A percentile compares a stretch with the other conserved stretches of the same genome.
phyloP scores from a whole-genome alignment of 805 yeast species.

The Candida quercuum region DNA sequence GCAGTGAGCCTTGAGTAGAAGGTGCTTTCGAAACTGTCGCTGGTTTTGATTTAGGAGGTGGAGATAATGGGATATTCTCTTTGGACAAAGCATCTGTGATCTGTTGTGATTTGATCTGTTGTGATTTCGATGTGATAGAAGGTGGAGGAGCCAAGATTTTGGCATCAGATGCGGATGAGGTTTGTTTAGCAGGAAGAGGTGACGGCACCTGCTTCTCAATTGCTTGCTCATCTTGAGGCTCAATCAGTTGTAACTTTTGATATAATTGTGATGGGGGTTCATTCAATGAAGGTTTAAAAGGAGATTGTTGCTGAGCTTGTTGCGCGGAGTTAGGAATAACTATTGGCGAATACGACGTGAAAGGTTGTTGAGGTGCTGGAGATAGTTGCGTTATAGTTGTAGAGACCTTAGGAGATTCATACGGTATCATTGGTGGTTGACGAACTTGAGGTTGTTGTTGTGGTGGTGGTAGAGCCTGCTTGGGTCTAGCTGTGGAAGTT shows the following conservation, averaged over 20 bases:
- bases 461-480: slow-evolving; percentile 4
- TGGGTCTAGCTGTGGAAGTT: not conserved
- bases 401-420: too few relatives aligned
- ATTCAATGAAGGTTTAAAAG: not conserved
- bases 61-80: not conserved
- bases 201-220: too few relatives aligned
- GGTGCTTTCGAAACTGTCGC: not conserved
- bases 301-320: not conserved
- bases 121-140: slow-evolving; percentile 3
- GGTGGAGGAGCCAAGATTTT: slow-evolving; percentile 23
- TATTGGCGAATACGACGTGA: too few relatives aligned
- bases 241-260: too few relatives aligned
- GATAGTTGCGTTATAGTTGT: too few relatives aligned
- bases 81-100: not conserved
- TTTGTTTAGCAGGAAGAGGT: not conserved
- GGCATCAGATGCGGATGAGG: not conserved
- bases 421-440: not conserved
- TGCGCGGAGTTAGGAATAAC: not conserved
- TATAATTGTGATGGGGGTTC: too few relatives aligned
- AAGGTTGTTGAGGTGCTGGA: too few relatives aligned
- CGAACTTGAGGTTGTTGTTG: slow-evolving; percentile 1
- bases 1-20: too few relatives aligned
- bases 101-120: not conserved
- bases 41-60: not conserved
- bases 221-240: too few relatives aligned